A percentile compares a stretch with the other conserved stretches of the same genome.
Conservation (phyloP, 495 filamentous ascomycete genomes). For the Neurospora hispaniola region DNA sequence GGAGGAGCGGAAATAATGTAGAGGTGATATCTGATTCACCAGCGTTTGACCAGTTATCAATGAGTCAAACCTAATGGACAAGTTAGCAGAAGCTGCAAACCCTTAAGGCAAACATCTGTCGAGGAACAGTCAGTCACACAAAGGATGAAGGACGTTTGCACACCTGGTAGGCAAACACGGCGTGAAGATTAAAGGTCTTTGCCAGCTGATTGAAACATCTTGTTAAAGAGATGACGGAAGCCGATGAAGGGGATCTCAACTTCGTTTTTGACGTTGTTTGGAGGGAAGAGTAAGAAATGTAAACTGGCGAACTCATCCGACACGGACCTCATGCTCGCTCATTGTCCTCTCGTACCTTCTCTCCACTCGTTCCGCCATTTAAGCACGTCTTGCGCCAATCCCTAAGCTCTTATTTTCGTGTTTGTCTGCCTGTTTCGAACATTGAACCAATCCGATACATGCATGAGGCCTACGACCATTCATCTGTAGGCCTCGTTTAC, state of each 20-base stretch:
- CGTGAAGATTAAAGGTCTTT: not conserved
- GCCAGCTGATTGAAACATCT: no score
- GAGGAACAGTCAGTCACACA: not conserved
- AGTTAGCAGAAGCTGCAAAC: not conserved
- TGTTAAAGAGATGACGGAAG: no score
- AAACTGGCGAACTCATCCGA: not conserved
- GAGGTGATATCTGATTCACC: not conserved
- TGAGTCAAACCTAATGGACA: not conserved
- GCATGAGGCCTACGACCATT: not conserved
- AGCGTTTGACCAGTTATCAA: not conserved
- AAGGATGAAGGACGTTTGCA: not conserved
- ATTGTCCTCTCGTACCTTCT: not conserved
- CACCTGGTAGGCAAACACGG: not conserved
- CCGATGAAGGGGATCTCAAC: not conserved
- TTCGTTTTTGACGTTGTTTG: not conserved
- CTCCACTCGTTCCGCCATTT: not conserved
- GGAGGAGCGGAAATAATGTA: not conserved
- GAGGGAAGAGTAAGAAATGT: rapidly evolving
- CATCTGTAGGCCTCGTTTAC: not conserved
- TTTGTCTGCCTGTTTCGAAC: not conserved
- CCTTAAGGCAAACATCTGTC: not conserved
- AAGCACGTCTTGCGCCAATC: no score
- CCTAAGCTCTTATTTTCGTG: no score
- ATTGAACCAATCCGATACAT: not conserved
- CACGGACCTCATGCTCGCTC: not conserved